Evolutionary conservation across 2,329 filamentous ascomycete genomes (phyloP).

Genomic region (Arachnopeziza araneosa): DNA sequence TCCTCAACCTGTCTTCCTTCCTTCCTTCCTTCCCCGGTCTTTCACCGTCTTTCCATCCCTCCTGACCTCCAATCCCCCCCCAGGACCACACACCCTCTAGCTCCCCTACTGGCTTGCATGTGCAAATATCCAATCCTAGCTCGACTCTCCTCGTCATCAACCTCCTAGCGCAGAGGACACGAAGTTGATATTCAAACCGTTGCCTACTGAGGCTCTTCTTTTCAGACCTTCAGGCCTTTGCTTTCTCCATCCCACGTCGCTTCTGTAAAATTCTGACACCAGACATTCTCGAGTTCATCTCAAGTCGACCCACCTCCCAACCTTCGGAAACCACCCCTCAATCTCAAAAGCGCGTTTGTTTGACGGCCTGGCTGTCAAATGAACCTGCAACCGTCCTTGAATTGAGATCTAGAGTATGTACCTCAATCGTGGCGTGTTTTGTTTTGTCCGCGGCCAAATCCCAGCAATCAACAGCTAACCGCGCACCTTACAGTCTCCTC

Average conservation of each 20-base stretch:
- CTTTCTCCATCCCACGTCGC: constrained; percentile 6
- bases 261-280: not conserved
- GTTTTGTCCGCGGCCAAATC: not conserved
- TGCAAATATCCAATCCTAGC: constrained; percentile 14
- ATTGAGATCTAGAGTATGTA: constrained; percentile 27
- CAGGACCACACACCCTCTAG: not conserved
- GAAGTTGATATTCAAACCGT: constrained; percentile 11
- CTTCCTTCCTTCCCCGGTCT: constrained; percentile 10
- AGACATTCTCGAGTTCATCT: constrained; percentile 10
- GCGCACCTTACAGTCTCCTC: constrained; percentile 24
- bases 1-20: not conserved
- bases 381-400: constrained; percentile 70
- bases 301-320: not conserved
- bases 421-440: not conserved
- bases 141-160: constrained; percentile 22
- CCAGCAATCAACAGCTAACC: constrained; percentile 7
- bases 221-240: constrained; percentile 15
- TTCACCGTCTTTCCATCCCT: constrained; percentile 33
- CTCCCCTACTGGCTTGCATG: constrained; percentile 9
- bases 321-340: constrained; percentile 16
- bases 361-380: constrained; percentile 95
- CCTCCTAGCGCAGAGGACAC: constrained; percentile 16
- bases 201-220: constrained; percentile 11
- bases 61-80: constrained; percentile 19
- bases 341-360: constrained; percentile 72